Conservation (phyloP, 2,329 filamentous ascomycete genomes). For the Cladosporium sp. region DNA sequence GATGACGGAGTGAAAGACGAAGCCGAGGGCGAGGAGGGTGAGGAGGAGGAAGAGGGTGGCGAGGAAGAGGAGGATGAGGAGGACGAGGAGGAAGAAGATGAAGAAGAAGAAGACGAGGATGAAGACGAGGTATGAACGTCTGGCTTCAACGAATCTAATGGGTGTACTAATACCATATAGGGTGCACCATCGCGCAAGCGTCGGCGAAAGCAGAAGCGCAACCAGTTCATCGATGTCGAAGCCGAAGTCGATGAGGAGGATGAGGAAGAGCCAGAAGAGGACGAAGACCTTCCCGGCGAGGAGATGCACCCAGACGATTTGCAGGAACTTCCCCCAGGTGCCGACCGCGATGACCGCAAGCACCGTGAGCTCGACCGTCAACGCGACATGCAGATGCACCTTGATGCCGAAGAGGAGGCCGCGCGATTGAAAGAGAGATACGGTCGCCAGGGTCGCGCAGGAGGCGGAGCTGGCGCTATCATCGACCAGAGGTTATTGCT, state of each 20-base stretch:
- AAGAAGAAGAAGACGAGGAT: constrained; percentile 25
- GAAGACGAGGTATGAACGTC: constrained; percentile 17
- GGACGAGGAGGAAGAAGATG: constrained; percentile 30
- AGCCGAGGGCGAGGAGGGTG: constrained; percentile 56
- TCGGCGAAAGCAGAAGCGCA: constrained; percentile 65
- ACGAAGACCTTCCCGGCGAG: constrained; percentile 80
- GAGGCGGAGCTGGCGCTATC: constrained; percentile 64
- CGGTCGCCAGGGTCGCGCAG: constrained; percentile 63
- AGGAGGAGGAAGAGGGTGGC: constrained; percentile 40
- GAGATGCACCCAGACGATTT: constrained; percentile 89
- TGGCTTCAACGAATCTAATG: not conserved
- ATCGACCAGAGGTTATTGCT: constrained; percentile 83
- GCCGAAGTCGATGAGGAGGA: constrained; percentile 95
- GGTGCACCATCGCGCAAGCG: constrained; percentile 77
- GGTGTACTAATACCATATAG: constrained; percentile 33
- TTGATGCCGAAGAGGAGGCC: constrained; percentile 92
- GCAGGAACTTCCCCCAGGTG: constrained; percentile 67
- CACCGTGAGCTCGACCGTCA: constrained; percentile 92
- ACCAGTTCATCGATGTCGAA: constrained; percentile 94
- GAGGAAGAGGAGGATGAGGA: constrained; percentile 33
- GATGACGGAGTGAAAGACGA: constrained; percentile 49
- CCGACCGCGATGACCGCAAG: constrained; percentile 81
- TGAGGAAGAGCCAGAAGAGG: constrained; percentile 81
- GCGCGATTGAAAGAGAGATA: constrained; percentile 84
- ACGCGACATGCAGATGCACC: constrained; percentile 78